A percentile compares a stretch with the other conserved stretches of the same genome.
phyloP scores from a whole-genome alignment of 176 grass and related monocot species.

The Paspalum notatum region DNA sequence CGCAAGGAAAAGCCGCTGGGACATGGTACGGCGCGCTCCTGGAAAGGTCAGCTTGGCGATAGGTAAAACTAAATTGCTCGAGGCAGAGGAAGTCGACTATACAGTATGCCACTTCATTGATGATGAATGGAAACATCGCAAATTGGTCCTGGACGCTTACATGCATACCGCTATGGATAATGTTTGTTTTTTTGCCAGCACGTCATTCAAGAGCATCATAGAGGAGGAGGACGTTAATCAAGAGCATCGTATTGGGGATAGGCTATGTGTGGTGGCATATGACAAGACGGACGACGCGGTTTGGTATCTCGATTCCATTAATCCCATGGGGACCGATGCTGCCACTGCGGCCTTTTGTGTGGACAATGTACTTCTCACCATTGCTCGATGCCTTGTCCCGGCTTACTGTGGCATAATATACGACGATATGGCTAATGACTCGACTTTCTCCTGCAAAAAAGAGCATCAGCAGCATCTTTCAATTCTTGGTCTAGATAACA shows the following conservation, averaged over 20 bases:
- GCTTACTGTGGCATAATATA: too few relatives aligned
- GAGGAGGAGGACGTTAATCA: too few relatives aligned
- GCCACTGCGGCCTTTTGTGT: background rate
- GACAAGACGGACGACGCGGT: too few relatives aligned
- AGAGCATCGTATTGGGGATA: too few relatives aligned
- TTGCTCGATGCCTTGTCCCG: background rate
- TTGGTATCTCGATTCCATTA: too few relatives aligned
- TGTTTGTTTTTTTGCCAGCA: too few relatives aligned
- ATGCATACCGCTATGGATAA: background rate
- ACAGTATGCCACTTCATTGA: background rate
- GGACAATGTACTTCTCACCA: background rate
- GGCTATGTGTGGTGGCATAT: too few relatives aligned
- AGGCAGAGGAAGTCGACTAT: background rate
- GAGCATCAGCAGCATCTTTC: background rate
- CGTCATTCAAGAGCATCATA: too few relatives aligned
- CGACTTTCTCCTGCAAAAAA: background rate
- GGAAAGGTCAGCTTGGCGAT: background rate
- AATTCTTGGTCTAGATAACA: background rate
- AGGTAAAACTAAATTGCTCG: background rate
- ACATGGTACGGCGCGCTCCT: background rate
- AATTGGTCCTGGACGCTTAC: background rate
- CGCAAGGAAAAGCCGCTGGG: background rate
- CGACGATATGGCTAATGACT: too few relatives aligned
- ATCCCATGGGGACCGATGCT: background rate
- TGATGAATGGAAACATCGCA: constrained; percentile 9